Evolutionary conservation across 768 basidiomycete species (phyloP), one percentile per base, ranked within the genome.

Genomic region (Rhodosporidiobolus sp.): DNA sequence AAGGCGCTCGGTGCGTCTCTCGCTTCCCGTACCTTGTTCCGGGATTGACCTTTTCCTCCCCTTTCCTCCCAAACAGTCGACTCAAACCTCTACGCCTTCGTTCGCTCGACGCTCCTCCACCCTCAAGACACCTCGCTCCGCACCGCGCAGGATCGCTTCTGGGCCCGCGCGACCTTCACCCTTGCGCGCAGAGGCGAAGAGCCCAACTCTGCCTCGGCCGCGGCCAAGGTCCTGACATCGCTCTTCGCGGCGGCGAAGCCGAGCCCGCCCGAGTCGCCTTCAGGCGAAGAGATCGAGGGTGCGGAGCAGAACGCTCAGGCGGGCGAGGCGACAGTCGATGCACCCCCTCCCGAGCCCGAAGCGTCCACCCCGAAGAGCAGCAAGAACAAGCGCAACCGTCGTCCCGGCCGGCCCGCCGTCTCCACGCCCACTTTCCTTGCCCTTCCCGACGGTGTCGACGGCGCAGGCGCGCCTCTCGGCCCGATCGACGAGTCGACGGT

Each of bases 101-200:
- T 58, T 32, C 34, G 38, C 24, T 22, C 35, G 14, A 58, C 56
- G 20, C 56, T 58, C 38, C 56, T 58, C 38, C 56, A n/a, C 22
- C 56, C 56, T 10, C 56, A 58, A 43, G 56, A 58, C 56, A 58
- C 56, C 32, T 35, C 56, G 3, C 35, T 58, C 19, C 56, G 56
- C 38, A 16, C 56, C 5, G 56, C 56, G 9, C 56, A 58, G 26
- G 56, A 58, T 35, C 56, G 56, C 56, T 58, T 58, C 38, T 58
- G 56, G 56, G 56, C 56, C 6, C 56, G 56, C 38, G 56, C 56
- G 20, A 58, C 56, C 56, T 58, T 58, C 56, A 58, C 56, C 17
- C 35, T 58, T 6, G 56, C 56, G 6, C 19, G 26, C 22, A 58
- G 38, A 24, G 35, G 35, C 56, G 56, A 58, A 10, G 56, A 38